phyloP scores from a whole-genome alignment of 129 eudicot species.

The Pseudognaphalium luteoalbum region DNA sequence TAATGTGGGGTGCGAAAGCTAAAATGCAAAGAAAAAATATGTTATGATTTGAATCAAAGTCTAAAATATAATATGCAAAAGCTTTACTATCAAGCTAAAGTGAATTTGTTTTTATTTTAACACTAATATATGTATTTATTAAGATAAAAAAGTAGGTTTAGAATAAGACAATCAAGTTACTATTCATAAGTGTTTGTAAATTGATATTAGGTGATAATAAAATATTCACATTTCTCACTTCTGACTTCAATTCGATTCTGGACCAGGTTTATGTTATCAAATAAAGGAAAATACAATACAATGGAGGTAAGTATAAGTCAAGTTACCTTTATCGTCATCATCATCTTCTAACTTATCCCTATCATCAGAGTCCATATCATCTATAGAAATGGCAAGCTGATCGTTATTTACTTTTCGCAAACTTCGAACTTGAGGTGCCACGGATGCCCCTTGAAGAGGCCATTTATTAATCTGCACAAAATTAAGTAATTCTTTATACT shows the following conservation, averaged over 20 bases:
- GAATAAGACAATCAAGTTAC: no score
- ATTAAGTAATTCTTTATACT: slow-evolving; percentile 3
- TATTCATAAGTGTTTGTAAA: no score
- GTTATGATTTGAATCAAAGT: no score
- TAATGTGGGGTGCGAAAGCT: no score
- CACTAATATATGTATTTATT: no score
- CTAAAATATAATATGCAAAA: no score
- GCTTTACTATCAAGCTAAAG: no score
- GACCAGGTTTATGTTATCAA: neutral
- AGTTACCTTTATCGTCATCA: slow-evolving; percentile 88
- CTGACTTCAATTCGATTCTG: neutral
- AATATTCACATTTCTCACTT: neutral
- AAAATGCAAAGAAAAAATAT: no score
- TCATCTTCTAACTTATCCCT: slow-evolving; percentile 64
- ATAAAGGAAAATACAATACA: neutral
- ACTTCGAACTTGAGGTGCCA: slow-evolving; percentile 86
- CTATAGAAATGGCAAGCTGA: slow-evolving; percentile 86
- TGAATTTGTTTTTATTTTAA: no score
- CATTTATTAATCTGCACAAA: slow-evolving; percentile 69
- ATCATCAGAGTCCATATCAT: slow-evolving; percentile 63
- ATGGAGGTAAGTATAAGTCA: neutral
- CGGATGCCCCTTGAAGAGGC: slow-evolving; percentile 55
- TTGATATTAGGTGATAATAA: no score
- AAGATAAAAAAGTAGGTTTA: no score
- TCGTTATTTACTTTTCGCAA: slow-evolving; percentile 83